Evolutionary conservation across 2,329 filamentous ascomycete genomes (phyloP).

Genomic region (Seiridium cupressi): DNA sequence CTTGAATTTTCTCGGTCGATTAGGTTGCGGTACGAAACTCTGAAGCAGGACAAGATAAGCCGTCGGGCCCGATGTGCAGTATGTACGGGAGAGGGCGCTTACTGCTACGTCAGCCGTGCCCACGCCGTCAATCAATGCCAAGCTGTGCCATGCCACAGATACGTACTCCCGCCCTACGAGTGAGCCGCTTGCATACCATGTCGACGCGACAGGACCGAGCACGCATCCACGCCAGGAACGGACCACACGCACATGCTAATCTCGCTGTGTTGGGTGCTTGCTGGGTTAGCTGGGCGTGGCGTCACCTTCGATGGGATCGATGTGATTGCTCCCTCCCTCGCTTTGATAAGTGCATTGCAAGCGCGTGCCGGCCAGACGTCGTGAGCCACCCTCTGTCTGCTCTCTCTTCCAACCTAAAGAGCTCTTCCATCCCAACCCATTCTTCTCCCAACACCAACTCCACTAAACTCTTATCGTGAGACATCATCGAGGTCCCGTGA

Average conservation of each 20-base stretch:
- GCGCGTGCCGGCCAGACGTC: not conserved
- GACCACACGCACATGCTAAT: not conserved
- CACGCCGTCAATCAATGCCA: not conserved
- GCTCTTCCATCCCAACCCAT: not conserved
- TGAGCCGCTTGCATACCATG: not conserved
- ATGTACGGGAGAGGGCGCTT: not conserved
- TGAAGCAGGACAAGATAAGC: not conserved
- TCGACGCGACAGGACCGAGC: not conserved
- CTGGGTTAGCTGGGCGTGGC: not conserved
- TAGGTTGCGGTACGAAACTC: not conserved
- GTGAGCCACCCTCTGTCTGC: not conserved
- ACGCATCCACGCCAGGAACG: not conserved
- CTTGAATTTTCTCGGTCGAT: not conserved
- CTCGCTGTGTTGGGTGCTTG: too few species aligned
- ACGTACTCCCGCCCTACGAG: not conserved
- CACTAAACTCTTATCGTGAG: not conserved
- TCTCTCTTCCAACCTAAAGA: constrained; percentile 1
- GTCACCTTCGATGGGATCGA: not conserved
- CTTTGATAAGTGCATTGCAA: not conserved
- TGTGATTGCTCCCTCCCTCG: not conserved
- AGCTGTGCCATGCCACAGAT: not conserved
- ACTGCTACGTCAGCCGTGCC: not conserved
- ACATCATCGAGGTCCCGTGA: not conserved
- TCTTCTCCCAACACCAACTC: not conserved
- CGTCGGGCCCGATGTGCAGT: not conserved